phyloP scores from a whole-genome alignment of 2,329 filamentous ascomycete species.

The Neoscytalidium dimidiatum region DNA sequence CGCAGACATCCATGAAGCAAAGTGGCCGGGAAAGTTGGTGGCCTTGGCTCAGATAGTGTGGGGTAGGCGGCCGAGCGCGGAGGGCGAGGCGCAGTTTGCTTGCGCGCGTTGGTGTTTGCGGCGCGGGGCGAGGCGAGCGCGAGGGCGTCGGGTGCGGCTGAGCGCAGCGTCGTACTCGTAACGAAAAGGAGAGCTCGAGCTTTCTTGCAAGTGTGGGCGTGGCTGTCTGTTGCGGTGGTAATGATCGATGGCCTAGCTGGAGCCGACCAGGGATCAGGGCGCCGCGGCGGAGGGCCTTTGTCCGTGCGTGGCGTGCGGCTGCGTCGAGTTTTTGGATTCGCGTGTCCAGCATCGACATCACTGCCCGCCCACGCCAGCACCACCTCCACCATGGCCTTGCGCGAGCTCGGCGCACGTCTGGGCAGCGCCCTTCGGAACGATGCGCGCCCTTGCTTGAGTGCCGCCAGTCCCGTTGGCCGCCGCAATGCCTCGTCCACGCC shows the following conservation, averaged over 20 bases:
- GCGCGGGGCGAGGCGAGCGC: conserved; percentile 5
- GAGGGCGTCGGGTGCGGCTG: background rate
- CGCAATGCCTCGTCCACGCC: conserved; percentile 52
- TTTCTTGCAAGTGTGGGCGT: background rate
- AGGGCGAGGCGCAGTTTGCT: background rate
- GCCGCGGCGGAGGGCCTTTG: conserved; percentile 1
- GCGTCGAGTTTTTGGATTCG: conserved; percentile 18
- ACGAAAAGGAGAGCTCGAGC: conserved; percentile 17
- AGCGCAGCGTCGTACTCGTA: background rate
- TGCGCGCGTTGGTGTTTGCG: conserved; percentile 7
- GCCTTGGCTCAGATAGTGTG: conserved; percentile 18
- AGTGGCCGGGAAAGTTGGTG: background rate
- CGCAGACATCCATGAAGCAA: conserved; percentile 25
- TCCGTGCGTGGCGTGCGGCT: conserved; percentile 14
- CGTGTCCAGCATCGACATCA: conserved; percentile 7
- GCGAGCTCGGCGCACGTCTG: conserved; percentile 36
- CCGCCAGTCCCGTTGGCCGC: conserved; percentile 30
- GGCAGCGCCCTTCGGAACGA: conserved; percentile 30
- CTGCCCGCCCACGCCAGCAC: conserved; percentile 23
- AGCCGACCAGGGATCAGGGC: conserved; percentile 9
- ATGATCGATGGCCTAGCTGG: conserved; percentile 1
- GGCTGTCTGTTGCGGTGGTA: conserved; percentile 12
- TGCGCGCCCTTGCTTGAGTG: conserved; percentile 27
- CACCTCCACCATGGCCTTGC: conserved; percentile 36
- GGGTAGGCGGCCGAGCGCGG: conserved; percentile 15